phyloP scores from a whole-genome alignment of 73 alveolate genomes.

The Stentor roeselii region DNA sequence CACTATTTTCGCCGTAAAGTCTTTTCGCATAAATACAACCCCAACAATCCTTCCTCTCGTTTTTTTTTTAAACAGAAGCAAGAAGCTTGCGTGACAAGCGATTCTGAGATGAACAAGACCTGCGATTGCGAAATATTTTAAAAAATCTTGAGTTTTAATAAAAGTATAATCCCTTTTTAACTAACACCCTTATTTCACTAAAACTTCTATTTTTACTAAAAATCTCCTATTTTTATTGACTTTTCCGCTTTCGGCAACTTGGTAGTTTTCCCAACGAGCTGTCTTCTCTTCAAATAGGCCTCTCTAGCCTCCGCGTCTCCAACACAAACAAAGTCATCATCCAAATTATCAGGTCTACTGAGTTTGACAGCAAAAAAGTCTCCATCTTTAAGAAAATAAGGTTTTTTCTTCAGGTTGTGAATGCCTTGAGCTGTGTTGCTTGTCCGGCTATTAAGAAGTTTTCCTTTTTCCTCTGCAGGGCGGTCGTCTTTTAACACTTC shows the following conservation, averaged over 20 bases:
- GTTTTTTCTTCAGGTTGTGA: constrained; percentile 13
- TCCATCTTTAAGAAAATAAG: not conserved
- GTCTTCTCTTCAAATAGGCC: not conserved
- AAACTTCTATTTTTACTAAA: not conserved
- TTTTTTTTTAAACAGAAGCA: too few species aligned
- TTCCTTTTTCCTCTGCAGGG: not conserved
- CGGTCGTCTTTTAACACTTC: not conserved
- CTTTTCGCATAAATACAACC: too few species aligned
- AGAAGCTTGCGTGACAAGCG: too few species aligned
- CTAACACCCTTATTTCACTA: not conserved
- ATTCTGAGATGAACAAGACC: too few species aligned
- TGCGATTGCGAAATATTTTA: too few species aligned
- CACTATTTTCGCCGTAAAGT: too few species aligned
- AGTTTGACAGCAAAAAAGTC: constrained; percentile 10
- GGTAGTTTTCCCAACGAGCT: not conserved
- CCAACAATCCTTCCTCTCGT: too few species aligned
- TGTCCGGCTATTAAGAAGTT: not conserved
- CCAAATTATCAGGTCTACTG: not conserved
- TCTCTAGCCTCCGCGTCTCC: not conserved
- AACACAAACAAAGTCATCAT: constrained; percentile 5
- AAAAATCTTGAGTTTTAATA: too few species aligned
- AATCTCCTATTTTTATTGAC: constrained; percentile 18
- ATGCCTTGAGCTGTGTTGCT: not conserved
- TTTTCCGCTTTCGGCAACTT: constrained; percentile 1
- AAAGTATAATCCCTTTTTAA: too few species aligned